These are phyloP conservation scores for Colletotrichum echinochloae DNA, from an alignment of 2,329 filamentous ascomycete species.

Conservation along the genomic window DNA sequence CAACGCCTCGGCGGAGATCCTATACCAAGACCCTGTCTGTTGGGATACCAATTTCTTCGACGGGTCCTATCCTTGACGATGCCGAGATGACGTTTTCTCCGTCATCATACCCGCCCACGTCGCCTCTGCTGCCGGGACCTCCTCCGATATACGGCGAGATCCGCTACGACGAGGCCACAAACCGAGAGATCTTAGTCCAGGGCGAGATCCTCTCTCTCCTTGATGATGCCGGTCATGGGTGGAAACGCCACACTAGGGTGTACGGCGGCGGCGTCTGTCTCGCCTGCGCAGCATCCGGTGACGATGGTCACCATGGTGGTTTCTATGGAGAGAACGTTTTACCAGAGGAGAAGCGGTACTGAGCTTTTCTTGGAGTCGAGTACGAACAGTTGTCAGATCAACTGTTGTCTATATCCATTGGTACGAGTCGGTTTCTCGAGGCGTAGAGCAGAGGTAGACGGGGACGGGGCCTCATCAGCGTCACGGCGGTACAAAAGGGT, in stretches of 20 bases:
- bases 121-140: conserved; percentile 61
- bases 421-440: conserved; percentile 1
- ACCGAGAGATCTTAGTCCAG: conserved; percentile 56
- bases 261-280: conserved; percentile 70
- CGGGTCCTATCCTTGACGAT: conserved; percentile 35
- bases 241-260: conserved; percentile 69
- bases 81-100: conserved; percentile 53
- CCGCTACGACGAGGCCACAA: conserved; percentile 46
- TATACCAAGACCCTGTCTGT: conserved; percentile 57
- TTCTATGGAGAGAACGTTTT: conserved; percentile 68
- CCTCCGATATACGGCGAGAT: conserved; percentile 51
- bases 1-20: conserved; percentile 55
- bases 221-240: conserved; percentile 61
- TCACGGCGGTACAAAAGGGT: conserved; percentile 22
- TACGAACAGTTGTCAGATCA: background rate
- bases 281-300: conserved; percentile 63
- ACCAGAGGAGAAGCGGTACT: conserved; percentile 62
- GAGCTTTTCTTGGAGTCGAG: background rate
- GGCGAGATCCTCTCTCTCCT: conserved; percentile 64
- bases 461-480: conserved; percentile 5
- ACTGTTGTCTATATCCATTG: conserved; percentile 11
- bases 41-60: conserved; percentile 46
- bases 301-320: conserved; percentile 57
- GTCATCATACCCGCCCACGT: conserved; percentile 63
- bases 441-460: conserved; percentile 23